These are phyloP conservation scores for Beauveria australis DNA, from an alignment of 2,329 filamentous ascomycete species.

Conservation along the genomic window DNA sequence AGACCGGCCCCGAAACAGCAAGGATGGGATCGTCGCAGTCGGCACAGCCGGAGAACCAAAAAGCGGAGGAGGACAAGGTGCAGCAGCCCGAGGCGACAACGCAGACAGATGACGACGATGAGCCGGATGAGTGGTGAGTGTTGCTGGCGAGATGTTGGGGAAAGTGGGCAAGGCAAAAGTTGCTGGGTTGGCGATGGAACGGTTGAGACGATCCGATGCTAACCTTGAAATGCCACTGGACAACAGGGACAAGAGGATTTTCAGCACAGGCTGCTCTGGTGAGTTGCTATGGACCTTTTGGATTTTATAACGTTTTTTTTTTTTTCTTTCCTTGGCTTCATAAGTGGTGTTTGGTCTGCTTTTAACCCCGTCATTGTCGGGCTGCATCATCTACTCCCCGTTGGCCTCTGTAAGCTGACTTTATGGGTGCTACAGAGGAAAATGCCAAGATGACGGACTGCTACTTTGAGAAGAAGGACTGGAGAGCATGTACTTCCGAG, in stretches of 20 bases:
- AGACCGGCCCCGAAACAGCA: neutral
- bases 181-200: neutral
- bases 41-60: neutral
- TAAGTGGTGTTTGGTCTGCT: neutral
- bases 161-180: neutral
- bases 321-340: neutral
- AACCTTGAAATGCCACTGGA: slow-evolving; percentile 9
- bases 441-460: slow-evolving; percentile 90
- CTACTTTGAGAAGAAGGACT: slow-evolving; percentile 93
- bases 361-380: neutral
- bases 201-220: slow-evolving; percentile 18
- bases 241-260: slow-evolving; percentile 90
- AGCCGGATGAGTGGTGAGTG: slow-evolving; percentile 87
- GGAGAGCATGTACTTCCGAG: slow-evolving; percentile 81
- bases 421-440: slow-evolving; percentile 51
- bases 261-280: slow-evolving; percentile 92
- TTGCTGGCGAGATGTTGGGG: neutral
- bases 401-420: slow-evolving; percentile 4
- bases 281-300: slow-evolving; percentile 18
- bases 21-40: slow-evolving; percentile 7
- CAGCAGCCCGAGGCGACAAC: slow-evolving; percentile 27
- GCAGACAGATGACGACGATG: slow-evolving; percentile 60
- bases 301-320: neutral
- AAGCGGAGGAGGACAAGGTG: slow-evolving; percentile 29
- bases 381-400: neutral